These are phyloP conservation scores for Lotus japonicus DNA, from an alignment of 306 rosid genomes.

Conservation along the genomic window DNA sequence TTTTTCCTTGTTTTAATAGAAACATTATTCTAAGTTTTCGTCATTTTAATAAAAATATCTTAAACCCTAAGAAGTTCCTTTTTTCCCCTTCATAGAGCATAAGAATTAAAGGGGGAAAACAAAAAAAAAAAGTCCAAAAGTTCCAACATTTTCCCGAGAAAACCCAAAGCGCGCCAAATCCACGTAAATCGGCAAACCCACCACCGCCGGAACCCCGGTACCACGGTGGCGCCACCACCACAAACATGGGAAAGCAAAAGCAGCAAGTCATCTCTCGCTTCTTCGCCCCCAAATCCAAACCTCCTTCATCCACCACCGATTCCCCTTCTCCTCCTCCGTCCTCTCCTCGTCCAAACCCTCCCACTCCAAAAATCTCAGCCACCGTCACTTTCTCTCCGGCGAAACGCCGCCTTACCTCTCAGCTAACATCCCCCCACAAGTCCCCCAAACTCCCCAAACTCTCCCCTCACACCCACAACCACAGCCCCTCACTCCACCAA, in stretches of 20 bases:
- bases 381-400: constrained; percentile 72
- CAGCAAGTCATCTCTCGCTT: constrained; percentile 85
- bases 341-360: constrained; percentile 21
- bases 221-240: constrained; percentile 1
- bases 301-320: constrained; percentile 22
- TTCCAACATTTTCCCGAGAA: not conserved
- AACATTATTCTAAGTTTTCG: too few species aligned
- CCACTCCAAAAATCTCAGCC: constrained; percentile 74
- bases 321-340: constrained; percentile 12
- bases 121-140: too few species aligned
- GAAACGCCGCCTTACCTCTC: constrained; percentile 68
- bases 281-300: constrained; percentile 71
- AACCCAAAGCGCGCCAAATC: constrained; percentile 43
- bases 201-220: not conserved
- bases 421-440: constrained; percentile 30
- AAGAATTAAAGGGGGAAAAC: too few species aligned
- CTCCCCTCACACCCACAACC: constrained; percentile 46
- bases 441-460: constrained; percentile 62
- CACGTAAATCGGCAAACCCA: not conserved
- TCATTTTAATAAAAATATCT: too few species aligned
- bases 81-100: too few species aligned
- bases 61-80: too few species aligned
- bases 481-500: constrained; percentile 55
- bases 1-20: too few species aligned
- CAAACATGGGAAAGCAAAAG: constrained; percentile 72